phyloP scores from a whole-genome alignment of 2,329 filamentous ascomycete genomes.

The Dothideomycetes sp. region DNA sequence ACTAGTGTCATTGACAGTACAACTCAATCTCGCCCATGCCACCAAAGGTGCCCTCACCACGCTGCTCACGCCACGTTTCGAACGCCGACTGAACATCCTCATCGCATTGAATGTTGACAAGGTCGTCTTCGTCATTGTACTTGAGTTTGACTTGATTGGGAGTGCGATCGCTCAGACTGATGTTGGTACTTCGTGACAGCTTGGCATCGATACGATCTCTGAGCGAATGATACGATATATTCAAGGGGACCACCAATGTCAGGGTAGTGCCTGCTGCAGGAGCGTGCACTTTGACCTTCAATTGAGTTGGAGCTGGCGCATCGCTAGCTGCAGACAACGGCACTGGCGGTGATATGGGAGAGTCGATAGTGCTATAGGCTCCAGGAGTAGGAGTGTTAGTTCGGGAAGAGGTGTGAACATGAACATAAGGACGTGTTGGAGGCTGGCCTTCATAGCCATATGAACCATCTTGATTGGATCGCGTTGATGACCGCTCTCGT shows the following conservation, averaged over 20 bases:
- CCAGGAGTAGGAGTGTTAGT: constrained; percentile 5
- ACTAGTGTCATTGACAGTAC: constrained; percentile 55
- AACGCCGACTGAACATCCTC: constrained; percentile 96
- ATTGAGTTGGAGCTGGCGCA: constrained; percentile 50
- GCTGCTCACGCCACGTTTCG: constrained; percentile 80
- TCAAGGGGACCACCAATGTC: constrained; percentile 90
- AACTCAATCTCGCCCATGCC: constrained; percentile 85
- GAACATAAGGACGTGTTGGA: constrained; percentile 28
- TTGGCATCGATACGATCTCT: constrained; percentile 96
- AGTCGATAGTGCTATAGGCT: neutral
- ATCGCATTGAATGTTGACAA: constrained; percentile 86
- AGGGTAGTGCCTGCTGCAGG: constrained; percentile 71
- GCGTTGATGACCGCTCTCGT: constrained; percentile 43
- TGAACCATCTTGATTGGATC: constrained; percentile 9
- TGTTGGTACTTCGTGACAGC: constrained; percentile 73
- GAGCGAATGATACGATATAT: constrained; percentile 86
- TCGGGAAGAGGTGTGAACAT: constrained; percentile 1
- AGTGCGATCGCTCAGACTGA: constrained; percentile 61
- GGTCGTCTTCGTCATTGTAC: constrained; percentile 88
- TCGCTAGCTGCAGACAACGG: constrained; percentile 13
- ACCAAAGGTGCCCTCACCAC: constrained; percentile 46
- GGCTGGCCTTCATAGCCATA: constrained; percentile 40
- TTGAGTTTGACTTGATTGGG: constrained; percentile 63
- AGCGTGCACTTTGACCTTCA: constrained; percentile 93
- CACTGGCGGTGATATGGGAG: constrained; percentile 39